phyloP scores from a whole-genome alignment of 257 asterid species.

The Oldenlandia corymbosa region DNA sequence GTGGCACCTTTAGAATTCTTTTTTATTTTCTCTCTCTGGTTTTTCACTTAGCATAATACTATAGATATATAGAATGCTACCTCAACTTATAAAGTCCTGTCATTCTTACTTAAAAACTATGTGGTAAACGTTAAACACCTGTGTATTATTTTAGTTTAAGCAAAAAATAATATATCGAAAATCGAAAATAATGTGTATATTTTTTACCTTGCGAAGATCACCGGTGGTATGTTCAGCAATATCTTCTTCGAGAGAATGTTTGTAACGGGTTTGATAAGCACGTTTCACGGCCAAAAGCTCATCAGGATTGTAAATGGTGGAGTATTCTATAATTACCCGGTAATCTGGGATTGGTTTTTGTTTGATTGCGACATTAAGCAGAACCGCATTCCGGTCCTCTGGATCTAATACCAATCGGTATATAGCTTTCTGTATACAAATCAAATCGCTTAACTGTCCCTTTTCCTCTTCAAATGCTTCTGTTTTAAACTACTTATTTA shows the following conservation, averaged over 20 bases:
- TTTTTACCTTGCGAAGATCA: constrained; percentile 49
- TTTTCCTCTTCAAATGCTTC: not conserved
- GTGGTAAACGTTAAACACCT: too few species aligned
- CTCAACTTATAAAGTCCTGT: too few species aligned
- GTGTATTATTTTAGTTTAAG: too few species aligned
- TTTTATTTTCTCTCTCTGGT: too few species aligned
- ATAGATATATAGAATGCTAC: too few species aligned
- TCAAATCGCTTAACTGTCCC: not conserved
- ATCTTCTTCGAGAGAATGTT: constrained; percentile 70
- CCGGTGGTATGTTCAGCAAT: constrained; percentile 50
- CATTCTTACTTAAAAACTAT: too few species aligned
- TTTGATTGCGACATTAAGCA: constrained; percentile 52
- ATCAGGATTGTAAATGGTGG: constrained; percentile 45
- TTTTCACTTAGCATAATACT: too few species aligned
- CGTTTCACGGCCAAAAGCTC: constrained; percentile 54
- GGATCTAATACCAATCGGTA: constrained; percentile 74
- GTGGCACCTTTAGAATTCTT: too few species aligned
- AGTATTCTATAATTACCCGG: constrained; percentile 38
- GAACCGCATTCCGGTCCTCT: constrained; percentile 60
- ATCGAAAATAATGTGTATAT: too few species aligned
- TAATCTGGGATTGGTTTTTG: constrained; percentile 34
- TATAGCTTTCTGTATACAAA: constrained; percentile 48
- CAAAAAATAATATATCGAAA: too few species aligned
- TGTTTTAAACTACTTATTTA: not conserved
- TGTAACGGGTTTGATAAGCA: constrained; percentile 59